These are phyloP conservation scores for Metarhizium guizhouense DNA, from an alignment of 2,329 filamentous ascomycete genomes.

Conservation along the genomic window DNA sequence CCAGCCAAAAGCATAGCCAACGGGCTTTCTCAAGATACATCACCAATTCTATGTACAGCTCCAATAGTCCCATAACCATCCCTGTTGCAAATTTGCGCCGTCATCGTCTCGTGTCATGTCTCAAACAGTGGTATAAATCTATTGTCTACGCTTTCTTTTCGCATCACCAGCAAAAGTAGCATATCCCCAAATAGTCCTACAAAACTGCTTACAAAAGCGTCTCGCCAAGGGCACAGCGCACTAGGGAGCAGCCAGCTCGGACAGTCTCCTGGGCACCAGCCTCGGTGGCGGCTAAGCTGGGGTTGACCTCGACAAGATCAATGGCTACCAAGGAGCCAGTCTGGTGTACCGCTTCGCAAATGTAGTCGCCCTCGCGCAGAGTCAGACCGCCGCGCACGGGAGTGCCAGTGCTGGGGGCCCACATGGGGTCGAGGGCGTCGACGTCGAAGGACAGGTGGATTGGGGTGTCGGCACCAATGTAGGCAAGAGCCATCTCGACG, in stretches of 20 bases:
- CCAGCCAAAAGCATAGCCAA: too few species aligned
- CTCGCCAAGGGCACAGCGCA: conserved; percentile 87
- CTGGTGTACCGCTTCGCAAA: conserved; percentile 79
- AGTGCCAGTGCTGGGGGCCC: conserved; percentile 92
- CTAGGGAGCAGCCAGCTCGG: conserved; percentile 80
- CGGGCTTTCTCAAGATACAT: not conserved
- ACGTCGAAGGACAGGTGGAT: conserved; percentile 98
- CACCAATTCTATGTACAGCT: not conserved
- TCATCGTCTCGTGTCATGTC: not conserved
- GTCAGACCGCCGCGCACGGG: conserved; percentile 90
- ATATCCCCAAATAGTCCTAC: not conserved
- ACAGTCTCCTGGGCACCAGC: conserved; percentile 78
- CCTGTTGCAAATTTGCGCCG: not conserved
- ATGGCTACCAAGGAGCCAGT: conserved; percentile 71
- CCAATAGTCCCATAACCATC: not conserved
- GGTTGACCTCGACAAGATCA: conserved; percentile 78
- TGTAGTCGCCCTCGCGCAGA: conserved; percentile 91
- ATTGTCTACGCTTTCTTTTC: not conserved
- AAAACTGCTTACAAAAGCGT: conserved; percentile 55
- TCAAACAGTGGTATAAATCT: not conserved
- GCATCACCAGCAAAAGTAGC: not conserved
- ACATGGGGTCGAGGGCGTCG: conserved; percentile 90
- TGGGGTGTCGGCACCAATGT: conserved; percentile 88
- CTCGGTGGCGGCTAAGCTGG: conserved; percentile 52
- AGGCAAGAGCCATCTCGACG: conserved; percentile 95